These are phyloP conservation scores for Avena atlantica DNA, from an alignment of 176 grass and related monocot genomes.

Conservation along the genomic window DNA sequence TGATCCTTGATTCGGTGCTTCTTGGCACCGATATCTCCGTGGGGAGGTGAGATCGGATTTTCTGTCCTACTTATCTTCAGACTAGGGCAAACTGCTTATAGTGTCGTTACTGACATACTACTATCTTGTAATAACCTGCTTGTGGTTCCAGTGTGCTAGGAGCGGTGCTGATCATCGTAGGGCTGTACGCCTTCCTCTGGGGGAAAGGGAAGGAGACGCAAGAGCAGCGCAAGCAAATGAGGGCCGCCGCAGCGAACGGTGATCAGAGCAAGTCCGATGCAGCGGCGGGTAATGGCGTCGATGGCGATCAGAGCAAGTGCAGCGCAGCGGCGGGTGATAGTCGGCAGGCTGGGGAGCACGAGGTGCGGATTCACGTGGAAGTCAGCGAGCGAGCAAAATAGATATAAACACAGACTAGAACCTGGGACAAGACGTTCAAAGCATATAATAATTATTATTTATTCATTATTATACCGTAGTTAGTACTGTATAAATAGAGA, in stretches of 20 bases:
- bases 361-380: slow-evolving; percentile 21
- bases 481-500: too few species aligned
- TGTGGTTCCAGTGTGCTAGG: slow-evolving; percentile 44
- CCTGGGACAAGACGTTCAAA: too few species aligned
- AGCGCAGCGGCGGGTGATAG: not conserved
- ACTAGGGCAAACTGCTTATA: not conserved
- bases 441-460: too few species aligned
- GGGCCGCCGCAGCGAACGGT: too few species aligned
- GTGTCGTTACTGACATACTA: not conserved
- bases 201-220: slow-evolving; percentile 47
- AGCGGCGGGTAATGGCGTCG: not conserved
- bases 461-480: too few species aligned
- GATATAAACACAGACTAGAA: not conserved
- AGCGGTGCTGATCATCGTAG: slow-evolving; percentile 41
- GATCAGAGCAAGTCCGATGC: not conserved
- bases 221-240: not conserved
- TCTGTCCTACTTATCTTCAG: not conserved
- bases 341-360: not conserved
- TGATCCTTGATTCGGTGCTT: slow-evolving; percentile 23
- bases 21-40: slow-evolving; percentile 48
- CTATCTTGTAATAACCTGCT: not conserved
- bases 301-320: not conserved
- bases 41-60: slow-evolving; percentile 38
- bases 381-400: not conserved
- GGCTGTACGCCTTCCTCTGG: slow-evolving; percentile 62